Evolutionary conservation across 78 protist genomes (phyloP), one percentile per base, ranked within the genome.

Genomic region (Planoprotostelium fungivorum): DNA sequence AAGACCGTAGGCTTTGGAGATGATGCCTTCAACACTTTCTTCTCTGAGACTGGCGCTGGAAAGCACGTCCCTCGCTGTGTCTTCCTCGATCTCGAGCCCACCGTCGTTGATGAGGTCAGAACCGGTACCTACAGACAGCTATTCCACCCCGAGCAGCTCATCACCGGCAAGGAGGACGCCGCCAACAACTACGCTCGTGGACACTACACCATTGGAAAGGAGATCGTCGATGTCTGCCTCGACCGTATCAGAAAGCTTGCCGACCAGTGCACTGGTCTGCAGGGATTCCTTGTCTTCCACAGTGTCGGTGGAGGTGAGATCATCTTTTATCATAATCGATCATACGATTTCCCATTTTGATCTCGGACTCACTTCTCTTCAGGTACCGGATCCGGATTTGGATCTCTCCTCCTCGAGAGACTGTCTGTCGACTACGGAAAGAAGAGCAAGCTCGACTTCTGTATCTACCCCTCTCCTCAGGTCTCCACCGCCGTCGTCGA

Each of bases 171-270:
- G 98, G 99, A 98, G 93, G 99, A 98, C 86, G 99, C 99, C 83
- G 99, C 99, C 94, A 98, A 98, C 98, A 98, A 98, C 98, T 99
- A 95, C 94, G 99, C 99, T 35, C 97, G 99, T 88, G 99, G 99
- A 84, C 99, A 98, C 97, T 99, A 98, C 97, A 99, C 99, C 91
- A 91, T 98, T 85, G 99, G 99, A 88, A 97, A 97, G 95, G 99
- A 98, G 96, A 93, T 96, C 87, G 90, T 97, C 84, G 99, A 98
- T 90, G 84, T 83, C 37, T 90, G 92, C 85, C 95, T 98, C 35
- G 99, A 99, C 94, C 94, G 99, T 38, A 97, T 99, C 96, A 96
- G 99, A 90, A 95, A 97, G 95, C 95, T 98, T 25, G 97, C 99
- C 0, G 99, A 99, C 94, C 94, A 97, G 88, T 99, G 99, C 97